phyloP scores from a whole-genome alignment of 2,329 filamentous ascomycete genomes.

The Aspergillus sp. region DNA sequence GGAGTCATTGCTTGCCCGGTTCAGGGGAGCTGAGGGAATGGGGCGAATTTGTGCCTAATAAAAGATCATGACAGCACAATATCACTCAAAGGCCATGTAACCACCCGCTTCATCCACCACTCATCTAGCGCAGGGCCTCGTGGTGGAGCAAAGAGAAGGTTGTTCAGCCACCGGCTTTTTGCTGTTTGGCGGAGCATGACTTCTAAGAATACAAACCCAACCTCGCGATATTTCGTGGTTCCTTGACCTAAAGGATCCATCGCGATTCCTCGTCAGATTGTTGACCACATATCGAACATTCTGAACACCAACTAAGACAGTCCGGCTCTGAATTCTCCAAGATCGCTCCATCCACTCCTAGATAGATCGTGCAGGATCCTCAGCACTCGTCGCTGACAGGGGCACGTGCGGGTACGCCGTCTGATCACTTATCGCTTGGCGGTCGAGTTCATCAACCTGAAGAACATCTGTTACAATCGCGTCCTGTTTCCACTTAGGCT shows the following conservation, averaged over 20 bases:
- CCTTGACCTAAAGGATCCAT: background rate
- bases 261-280: slow-evolving; percentile 1
- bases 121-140: slow-evolving; percentile 9
- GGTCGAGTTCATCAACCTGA: slow-evolving; percentile 16
- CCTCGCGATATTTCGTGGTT: slow-evolving; percentile 21
- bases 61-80: background rate
- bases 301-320: background rate
- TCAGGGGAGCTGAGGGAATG: background rate
- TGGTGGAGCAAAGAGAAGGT: slow-evolving; percentile 25
- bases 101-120: background rate
- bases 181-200: background rate
- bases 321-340: background rate
- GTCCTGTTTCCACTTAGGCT: background rate
- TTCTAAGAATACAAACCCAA: slow-evolving; percentile 18
- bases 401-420: slow-evolving; percentile 22
- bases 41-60: background rate
- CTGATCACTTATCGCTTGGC: slow-evolving; percentile 23
- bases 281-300: slow-evolving; percentile 5
- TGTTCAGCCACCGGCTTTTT: slow-evolving; percentile 41
- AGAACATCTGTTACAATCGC: slow-evolving; percentile 11
- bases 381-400: slow-evolving; percentile 12
- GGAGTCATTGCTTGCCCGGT: background rate
- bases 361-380: slow-evolving; percentile 8
- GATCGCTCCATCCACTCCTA: slow-evolving; percentile 4
- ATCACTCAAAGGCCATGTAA: background rate